Evolutionary conservation across 108 stramenopile species (phyloP).

Genomic region (Fistulifera pelliculosa): DNA sequence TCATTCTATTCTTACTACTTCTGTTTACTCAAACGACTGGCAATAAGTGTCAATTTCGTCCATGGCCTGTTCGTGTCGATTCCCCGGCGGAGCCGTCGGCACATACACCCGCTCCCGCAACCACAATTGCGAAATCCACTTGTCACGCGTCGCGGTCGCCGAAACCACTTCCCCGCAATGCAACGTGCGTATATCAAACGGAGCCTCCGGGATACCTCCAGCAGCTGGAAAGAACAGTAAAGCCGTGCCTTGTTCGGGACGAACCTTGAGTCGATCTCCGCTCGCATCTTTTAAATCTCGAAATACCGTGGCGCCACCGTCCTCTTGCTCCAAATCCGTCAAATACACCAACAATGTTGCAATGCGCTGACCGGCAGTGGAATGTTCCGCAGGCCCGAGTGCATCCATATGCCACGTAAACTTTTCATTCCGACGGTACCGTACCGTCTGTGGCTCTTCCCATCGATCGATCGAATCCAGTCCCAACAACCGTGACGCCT

Average conservation of each 20-base stretch:
- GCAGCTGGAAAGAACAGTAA: conserved; percentile 80
- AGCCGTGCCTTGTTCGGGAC: conserved; percentile 70
- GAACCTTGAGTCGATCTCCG: conserved; percentile 37
- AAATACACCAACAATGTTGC: conserved; percentile 76
- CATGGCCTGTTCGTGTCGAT: conserved; percentile 39
- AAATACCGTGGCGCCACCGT: conserved; percentile 78
- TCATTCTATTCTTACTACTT: no score
- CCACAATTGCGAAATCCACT: conserved; percentile 82
- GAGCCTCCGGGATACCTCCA: conserved; percentile 57
- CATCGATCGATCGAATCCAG: conserved; percentile 51
- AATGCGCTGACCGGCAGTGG: conserved; percentile 54
- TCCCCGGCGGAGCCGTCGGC: conserved; percentile 60
- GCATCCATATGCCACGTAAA: conserved; percentile 86
- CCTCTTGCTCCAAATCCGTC: conserved; percentile 34
- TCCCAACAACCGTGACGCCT: conserved; percentile 41
- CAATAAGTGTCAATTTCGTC: conserved; percentile 46
- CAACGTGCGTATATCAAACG: conserved; percentile 73
- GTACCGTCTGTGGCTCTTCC: conserved; percentile 82
- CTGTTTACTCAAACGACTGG: neutral
- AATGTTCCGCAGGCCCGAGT: conserved; percentile 37
- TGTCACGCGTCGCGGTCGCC: conserved; percentile 47
- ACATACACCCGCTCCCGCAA: conserved; percentile 39
- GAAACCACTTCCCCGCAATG: conserved; percentile 66
- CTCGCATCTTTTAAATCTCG: conserved; percentile 44
- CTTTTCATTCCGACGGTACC: conserved; percentile 53